phyloP scores from a whole-genome alignment of 768 basidiomycete species.

The Auricularia sp. region DNA sequence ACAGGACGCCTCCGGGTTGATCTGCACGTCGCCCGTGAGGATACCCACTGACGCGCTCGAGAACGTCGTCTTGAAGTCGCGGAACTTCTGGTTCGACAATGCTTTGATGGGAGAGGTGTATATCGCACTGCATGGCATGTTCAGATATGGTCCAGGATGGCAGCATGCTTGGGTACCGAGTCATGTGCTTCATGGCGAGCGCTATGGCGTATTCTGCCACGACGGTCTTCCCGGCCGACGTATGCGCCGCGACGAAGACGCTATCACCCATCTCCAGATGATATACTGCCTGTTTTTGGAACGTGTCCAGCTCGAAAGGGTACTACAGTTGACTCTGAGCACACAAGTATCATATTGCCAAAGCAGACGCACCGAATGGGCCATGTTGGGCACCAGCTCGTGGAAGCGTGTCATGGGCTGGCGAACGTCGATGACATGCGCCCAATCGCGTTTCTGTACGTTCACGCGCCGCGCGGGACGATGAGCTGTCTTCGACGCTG shows the following conservation, averaged over 20 bases:
- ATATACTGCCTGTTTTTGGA: constrained; percentile 98
- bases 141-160: not conserved
- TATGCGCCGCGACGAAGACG: constrained; percentile 99
- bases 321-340: constrained; percentile 41
- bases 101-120: constrained; percentile 99
- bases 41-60: constrained; percentile 88
- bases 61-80: constrained; percentile 97
- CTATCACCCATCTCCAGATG: constrained; percentile 95
- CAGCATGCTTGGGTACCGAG: constrained; percentile 46
- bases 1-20: constrained; percentile 95
- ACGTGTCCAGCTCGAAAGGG: constrained; percentile 97
- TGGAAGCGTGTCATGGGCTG: constrained; percentile 81
- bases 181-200: constrained; percentile 96
- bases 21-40: constrained; percentile 88
- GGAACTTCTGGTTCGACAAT: constrained; percentile 95
- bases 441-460: constrained; percentile 87
- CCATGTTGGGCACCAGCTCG: constrained; percentile 93
- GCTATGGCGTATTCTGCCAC: constrained; percentile 99
- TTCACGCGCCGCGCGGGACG: constrained; percentile 34
- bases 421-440: constrained; percentile 91
- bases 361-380: constrained; percentile 56
- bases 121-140: constrained; percentile 56
- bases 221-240: constrained; percentile 98
- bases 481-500: constrained; percentile 35
- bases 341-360: not conserved